phyloP scores from a whole-genome alignment of 495 filamentous ascomycete genomes.

The Cenococcum geophilum region DNA sequence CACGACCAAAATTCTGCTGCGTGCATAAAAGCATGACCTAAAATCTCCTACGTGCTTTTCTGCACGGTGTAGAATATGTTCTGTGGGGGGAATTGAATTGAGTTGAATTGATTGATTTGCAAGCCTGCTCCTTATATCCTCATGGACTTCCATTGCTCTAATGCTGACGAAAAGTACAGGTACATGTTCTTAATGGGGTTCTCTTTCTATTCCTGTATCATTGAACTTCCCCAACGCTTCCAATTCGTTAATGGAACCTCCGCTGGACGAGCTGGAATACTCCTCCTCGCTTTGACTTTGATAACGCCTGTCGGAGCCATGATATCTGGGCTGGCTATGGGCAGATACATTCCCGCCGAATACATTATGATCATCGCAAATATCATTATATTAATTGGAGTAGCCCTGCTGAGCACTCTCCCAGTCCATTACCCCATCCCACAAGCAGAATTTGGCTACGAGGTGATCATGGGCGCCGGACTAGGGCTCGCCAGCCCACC shows the following conservation, averaged over 20 bases:
- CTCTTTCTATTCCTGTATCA: constrained; percentile 17
- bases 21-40: too few species aligned
- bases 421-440: constrained; percentile 6
- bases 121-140: neutral
- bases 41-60: too few species aligned
- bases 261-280: constrained; percentile 23
- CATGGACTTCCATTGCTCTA: neutral
- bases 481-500: constrained; percentile 17
- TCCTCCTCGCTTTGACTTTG: constrained; percentile 22
- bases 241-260: constrained; percentile 24
- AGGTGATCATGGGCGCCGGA: constrained; percentile 25
- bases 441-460: constrained; percentile 19
- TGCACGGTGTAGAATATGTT: too few species aligned
- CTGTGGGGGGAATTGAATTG: too few species aligned
- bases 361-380: constrained; percentile 11
- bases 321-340: constrained; percentile 10
- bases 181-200: constrained; percentile 22
- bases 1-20: too few species aligned
- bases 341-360: constrained; percentile 13
- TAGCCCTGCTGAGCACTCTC: constrained; percentile 22
- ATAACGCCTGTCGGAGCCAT: constrained; percentile 21
- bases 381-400: constrained; percentile 14
- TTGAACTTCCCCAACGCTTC: constrained; percentile 31
- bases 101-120: too few species aligned
- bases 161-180: neutral